Base-by-base conservation (phyloP, 2,329 filamentous ascomycete genomes). In the Fusarium camptoceras region DNA sequence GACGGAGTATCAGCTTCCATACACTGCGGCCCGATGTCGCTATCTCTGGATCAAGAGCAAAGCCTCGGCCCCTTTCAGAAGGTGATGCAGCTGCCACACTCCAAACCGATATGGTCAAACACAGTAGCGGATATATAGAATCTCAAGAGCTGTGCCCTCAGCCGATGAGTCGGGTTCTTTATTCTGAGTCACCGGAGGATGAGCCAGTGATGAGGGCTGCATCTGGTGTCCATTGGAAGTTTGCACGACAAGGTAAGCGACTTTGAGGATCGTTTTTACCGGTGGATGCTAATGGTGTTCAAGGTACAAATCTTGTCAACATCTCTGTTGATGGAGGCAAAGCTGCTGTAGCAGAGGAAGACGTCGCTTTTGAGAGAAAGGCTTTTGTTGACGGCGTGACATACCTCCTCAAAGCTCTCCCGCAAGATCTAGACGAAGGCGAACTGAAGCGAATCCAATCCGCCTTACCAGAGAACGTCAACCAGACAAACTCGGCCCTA, bases 391-490 rank as follows among this genome's bases (percentile, higher is more conserved):
- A 91, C 71, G 86, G 88, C 61, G 78, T 91, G 6, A 85, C 86
- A 5, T 91, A 91, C 76, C 81, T 92, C 25, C 82, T 92, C n/a
- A 85, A 85, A 64, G 89, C 86, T 10, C 82, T 92, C 0, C 90
- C 90, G 0, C 65, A 78, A 3, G 82, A 90, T 51, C 83, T 92
- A 30, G 85, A 84, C 31, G 78, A 79, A 4, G 83, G 85, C 66
- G 90, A 92, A 75, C 76, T 80, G 28, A 75, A 84, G 25, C 83
- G 73, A 44, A 71, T 73, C 22, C 71, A 73, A 66, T 71, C 57
- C 25, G 76, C 71, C 16, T 70, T 76, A 18, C 77, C 80, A 4
- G 58, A 64, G 16, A 58, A 69, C 44, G 53, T 73, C 46, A 49
- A 54, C 12, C 50, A 57, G 12, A 43, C 44, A 27, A 50, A 59